Percentiles rank a stretch among this genome's conserved stretches.
Evolutionary conservation across 2,329 filamentous ascomycete species (phyloP).

Genomic region (Aspergillus fructus): DNA sequence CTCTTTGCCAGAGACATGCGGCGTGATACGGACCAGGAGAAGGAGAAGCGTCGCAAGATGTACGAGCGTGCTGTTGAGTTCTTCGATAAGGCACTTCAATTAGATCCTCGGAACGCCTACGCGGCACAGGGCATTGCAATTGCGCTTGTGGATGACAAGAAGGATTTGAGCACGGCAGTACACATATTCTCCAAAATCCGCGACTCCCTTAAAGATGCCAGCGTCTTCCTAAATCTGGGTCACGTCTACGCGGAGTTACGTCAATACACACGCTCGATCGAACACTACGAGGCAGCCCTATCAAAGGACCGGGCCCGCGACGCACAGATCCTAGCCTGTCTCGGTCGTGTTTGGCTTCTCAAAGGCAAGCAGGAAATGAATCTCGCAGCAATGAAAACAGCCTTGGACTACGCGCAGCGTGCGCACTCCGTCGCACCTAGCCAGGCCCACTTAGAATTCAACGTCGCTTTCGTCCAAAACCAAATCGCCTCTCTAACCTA

Average conservation of each 20-base stretch:
- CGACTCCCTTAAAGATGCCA: slow-evolving; percentile 84
- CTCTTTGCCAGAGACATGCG: slow-evolving; percentile 90
- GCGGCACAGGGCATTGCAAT: slow-evolving; percentile 96
- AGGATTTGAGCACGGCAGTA: slow-evolving; percentile 78
- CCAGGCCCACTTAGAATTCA: slow-evolving; percentile 91
- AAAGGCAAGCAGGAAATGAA: slow-evolving; percentile 70
- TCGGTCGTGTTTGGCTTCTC: slow-evolving; percentile 83
- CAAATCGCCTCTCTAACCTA: slow-evolving; percentile 84
- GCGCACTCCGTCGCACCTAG: slow-evolving; percentile 77
- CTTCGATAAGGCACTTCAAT: slow-evolving; percentile 91
- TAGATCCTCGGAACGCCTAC: slow-evolving; percentile 95
- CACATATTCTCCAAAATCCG: slow-evolving; percentile 87
- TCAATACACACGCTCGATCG: slow-evolving; percentile 88
- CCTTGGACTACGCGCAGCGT: slow-evolving; percentile 62
- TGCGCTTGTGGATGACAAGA: slow-evolving; percentile 89
- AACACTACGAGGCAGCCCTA: slow-evolving; percentile 85
- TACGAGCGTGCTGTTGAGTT: slow-evolving; percentile 96
- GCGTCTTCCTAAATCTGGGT: slow-evolving; percentile 88
- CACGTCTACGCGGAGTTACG: slow-evolving; percentile 89
- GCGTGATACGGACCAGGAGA: slow-evolving; percentile 82
- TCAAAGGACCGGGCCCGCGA: slow-evolving; percentile 77
- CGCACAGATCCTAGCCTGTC: slow-evolving; percentile 75
- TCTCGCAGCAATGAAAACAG: slow-evolving; percentile 61
- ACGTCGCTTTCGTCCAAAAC: slow-evolving; percentile 95
- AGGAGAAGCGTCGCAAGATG: slow-evolving; percentile 80